phyloP scores from a whole-genome alignment of 2,329 filamentous ascomycete genomes.

The Botrytis squamosa region DNA sequence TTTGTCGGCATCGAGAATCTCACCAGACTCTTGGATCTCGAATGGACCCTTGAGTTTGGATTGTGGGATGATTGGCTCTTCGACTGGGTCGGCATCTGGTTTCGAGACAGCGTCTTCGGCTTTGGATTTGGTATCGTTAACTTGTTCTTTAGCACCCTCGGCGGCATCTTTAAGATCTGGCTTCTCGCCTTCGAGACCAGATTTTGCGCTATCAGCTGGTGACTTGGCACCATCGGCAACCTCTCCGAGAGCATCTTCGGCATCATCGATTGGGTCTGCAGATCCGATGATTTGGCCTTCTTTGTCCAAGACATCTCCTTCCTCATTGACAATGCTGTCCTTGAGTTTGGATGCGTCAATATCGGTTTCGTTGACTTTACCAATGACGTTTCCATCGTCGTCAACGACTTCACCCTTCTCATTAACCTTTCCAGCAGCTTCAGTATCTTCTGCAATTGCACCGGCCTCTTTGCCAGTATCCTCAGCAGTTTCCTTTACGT shows the following conservation, averaged over 20 bases:
- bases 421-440: conserved; percentile 40
- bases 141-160: background rate
- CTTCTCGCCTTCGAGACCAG: conserved; percentile 31
- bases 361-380: conserved; percentile 56
- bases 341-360: conserved; percentile 56
- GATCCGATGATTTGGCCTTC: conserved; percentile 49
- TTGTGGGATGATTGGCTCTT: conserved; percentile 14
- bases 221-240: conserved; percentile 26
- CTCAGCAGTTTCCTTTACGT: background rate
- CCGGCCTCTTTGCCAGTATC: background rate
- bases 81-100: conserved; percentile 37
- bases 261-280: conserved; percentile 20
- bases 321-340: conserved; percentile 32
- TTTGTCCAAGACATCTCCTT: conserved; percentile 56
- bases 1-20: conserved; percentile 16
- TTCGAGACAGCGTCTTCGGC: conserved; percentile 28
- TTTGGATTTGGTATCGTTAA: background rate
- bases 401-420: conserved; percentile 54
- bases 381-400: conserved; percentile 52
- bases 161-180: conserved; percentile 32
- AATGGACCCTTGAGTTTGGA: conserved; percentile 21
- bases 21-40: conserved; percentile 17
- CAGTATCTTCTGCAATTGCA: background rate
- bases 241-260: background rate
- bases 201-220: conserved; percentile 18